These are phyloP conservation scores for Phytophthora macrochlamydospora DNA, from an alignment of 352 stramenopile genomes.

Conservation along the genomic window DNA sequence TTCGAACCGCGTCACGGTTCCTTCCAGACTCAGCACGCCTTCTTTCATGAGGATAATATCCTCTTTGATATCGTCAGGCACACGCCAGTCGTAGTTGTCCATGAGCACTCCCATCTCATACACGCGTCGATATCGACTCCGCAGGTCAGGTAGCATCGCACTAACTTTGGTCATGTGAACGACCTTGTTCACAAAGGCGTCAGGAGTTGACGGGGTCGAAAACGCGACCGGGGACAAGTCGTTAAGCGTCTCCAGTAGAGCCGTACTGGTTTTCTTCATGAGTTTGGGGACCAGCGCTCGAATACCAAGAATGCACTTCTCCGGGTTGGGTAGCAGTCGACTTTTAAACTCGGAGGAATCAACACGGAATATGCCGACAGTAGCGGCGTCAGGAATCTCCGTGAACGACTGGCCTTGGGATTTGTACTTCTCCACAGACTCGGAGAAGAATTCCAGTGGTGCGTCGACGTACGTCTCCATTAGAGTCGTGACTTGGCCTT, in stretches of 20 bases:
- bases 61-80: conserved; percentile 93
- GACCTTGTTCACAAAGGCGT: conserved; percentile 89
- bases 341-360: conserved; percentile 90
- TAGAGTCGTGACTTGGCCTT: conserved; percentile 65
- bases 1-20: conserved; percentile 89
- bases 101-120: conserved; percentile 91
- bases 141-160: conserved; percentile 66
- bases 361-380: conserved; percentile 93
- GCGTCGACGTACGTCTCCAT: conserved; percentile 73
- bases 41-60: conserved; percentile 95
- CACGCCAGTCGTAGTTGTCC: conserved; percentile 91
- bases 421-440: conserved; percentile 86
- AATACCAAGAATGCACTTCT: conserved; percentile 88
- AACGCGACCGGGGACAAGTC: conserved; percentile 86
- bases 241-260: conserved; percentile 84
- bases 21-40: conserved; percentile 90
- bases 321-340: conserved; percentile 86
- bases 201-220: conserved; percentile 64
- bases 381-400: conserved; percentile 82
- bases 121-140: conserved; percentile 74
- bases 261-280: conserved; percentile 84
- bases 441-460: conserved; percentile 79
- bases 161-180: conserved; percentile 86
- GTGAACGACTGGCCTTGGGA: conserved; percentile 79
- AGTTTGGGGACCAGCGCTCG: conserved; percentile 86